Base-by-base conservation (phyloP, 1,284 basidiomycete genomes). In the Ganoderma sinense region DNA sequence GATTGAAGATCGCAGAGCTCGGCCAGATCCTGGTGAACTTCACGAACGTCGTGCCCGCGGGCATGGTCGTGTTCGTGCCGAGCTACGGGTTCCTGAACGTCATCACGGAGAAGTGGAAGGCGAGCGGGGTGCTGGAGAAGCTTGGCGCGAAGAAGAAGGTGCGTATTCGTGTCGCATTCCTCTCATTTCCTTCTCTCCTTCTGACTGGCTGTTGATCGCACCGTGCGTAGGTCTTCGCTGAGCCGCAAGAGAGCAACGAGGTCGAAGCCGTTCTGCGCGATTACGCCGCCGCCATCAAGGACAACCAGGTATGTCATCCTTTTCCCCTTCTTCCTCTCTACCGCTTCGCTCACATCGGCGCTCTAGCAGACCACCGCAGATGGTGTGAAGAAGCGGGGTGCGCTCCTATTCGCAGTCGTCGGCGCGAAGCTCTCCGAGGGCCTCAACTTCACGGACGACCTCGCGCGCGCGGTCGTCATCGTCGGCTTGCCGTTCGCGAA, bases 381-480 rank as follows among this genome's bases (percentile, higher is more conserved):
- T 3, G 48, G 33, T 3, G 29, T 53, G 56, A 82, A 77, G 82
- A 87, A 78, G 75, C 84, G 84, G 13, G 95, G 94, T 10, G 94
- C 94, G 1, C 79, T 97, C 40, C 83, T 97, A 7, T 91, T 99
- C 70, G 97, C 97, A 1, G 97, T 99, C 2, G 93, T 99, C 29
- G 97, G 97, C 11, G 97, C 97, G 26, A 99, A 99, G 80, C 87
- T 99, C 16, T 98, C 96, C 0, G 97, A 99, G 82, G 97, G 97
- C 1, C 90, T 99, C 75, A 99, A 99, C 81, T 99, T 99, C 80
- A 89, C 94, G 5, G 95, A 96, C 80, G 88, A 94, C 51, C 88
- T 98, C 3, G 95, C 96, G 1, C 91, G 96, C 55, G 94, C 93
- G 18, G 96, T 98, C 36, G 85, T 98, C 62, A 90, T 99, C 78